Conservation (phyloP, 2,329 filamentous ascomycete genomes). For the Calycina marina region DNA sequence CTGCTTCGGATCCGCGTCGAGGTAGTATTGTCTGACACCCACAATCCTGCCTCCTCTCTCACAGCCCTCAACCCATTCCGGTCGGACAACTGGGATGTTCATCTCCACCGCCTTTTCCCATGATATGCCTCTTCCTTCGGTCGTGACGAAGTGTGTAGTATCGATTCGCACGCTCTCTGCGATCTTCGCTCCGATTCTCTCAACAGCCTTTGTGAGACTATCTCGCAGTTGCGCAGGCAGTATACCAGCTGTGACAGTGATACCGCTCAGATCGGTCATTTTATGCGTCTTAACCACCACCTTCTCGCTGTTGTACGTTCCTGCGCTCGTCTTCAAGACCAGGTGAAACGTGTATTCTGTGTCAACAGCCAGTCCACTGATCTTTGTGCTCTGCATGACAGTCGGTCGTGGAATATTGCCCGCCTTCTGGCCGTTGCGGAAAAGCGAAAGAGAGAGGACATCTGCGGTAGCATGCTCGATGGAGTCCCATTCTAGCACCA, state of each 20-base stretch:
- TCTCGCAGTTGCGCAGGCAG: constrained; percentile 62
- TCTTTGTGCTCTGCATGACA: constrained; percentile 90
- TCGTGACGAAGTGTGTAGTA: constrained; percentile 96
- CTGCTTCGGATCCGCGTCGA: constrained; percentile 55
- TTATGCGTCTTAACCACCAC: constrained; percentile 85
- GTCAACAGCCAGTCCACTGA: constrained; percentile 89
- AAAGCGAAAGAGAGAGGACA: constrained; percentile 76
- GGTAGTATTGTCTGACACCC: constrained; percentile 88
- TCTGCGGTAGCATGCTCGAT: constrained; percentile 86
- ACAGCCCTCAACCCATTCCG: constrained; percentile 96
- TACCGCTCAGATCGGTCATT: constrained; percentile 93
- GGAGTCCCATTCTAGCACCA: constrained; percentile 96
- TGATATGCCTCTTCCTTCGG: constrained; percentile 71
- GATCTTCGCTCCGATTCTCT: constrained; percentile 84
- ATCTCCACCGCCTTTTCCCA: constrained; percentile 98
- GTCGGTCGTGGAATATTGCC: constrained; percentile 81
- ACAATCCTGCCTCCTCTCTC: constrained; percentile 85
- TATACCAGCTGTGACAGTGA: constrained; percentile 85
- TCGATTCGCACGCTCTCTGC: constrained; percentile 86
- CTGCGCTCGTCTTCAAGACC: constrained; percentile 78
- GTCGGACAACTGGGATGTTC: constrained; percentile 93
- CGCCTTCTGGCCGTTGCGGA: constrained; percentile 92
- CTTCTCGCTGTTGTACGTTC: constrained; percentile 72
- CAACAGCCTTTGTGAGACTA: constrained; percentile 57
- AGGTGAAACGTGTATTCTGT: constrained; percentile 93